Percentiles rank a stretch among this genome's conserved stretches.
phyloP scores from a whole-genome alignment of 1,139 yeast species.

The Saccharomyces pastorianus region DNA sequence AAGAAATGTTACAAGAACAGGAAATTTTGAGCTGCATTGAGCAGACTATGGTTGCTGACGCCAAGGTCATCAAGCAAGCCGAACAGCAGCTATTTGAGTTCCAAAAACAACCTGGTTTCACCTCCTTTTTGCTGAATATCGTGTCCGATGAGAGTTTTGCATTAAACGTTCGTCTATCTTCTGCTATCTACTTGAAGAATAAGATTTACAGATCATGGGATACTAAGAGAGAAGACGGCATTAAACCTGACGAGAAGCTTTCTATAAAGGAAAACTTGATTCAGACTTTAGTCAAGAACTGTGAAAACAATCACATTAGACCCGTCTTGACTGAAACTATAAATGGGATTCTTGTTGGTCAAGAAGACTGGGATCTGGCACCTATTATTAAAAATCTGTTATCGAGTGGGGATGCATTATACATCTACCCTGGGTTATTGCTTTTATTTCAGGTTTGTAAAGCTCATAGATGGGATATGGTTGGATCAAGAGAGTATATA shows the following conservation, averaged over 20 bases:
- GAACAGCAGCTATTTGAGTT: slow-evolving; percentile 56
- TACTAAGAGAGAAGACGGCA: slow-evolving; percentile 36
- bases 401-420: slow-evolving; percentile 41
- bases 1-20: slow-evolving; percentile 48
- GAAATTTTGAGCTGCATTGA: slow-evolving; percentile 65
- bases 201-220: slow-evolving; percentile 53
- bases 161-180: slow-evolving; percentile 47
- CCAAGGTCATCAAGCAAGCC: slow-evolving; percentile 54
- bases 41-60: slow-evolving; percentile 72
- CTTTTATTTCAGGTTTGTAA: slow-evolving; percentile 49
- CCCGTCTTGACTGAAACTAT: slow-evolving; percentile 66
- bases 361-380: slow-evolving; percentile 30
- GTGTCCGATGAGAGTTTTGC: slow-evolving; percentile 42
- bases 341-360: slow-evolving; percentile 54
- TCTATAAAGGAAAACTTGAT: slow-evolving; percentile 48
- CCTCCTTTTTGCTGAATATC: slow-evolving; percentile 48
- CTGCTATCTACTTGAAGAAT: slow-evolving; percentile 63
- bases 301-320: slow-evolving; percentile 37
- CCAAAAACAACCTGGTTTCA: slow-evolving; percentile 50
- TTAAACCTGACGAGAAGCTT: slow-evolving; percentile 44
- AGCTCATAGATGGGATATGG: slow-evolving; percentile 51
- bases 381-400: slow-evolving; percentile 36
- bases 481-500: slow-evolving; percentile 39
- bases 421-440: slow-evolving; percentile 51
- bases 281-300: slow-evolving; percentile 37